Evolutionary conservation across 768 basidiomycete species (phyloP), one percentile per base, ranked within the genome.

Genomic region (Mrakia gelida): DNA sequence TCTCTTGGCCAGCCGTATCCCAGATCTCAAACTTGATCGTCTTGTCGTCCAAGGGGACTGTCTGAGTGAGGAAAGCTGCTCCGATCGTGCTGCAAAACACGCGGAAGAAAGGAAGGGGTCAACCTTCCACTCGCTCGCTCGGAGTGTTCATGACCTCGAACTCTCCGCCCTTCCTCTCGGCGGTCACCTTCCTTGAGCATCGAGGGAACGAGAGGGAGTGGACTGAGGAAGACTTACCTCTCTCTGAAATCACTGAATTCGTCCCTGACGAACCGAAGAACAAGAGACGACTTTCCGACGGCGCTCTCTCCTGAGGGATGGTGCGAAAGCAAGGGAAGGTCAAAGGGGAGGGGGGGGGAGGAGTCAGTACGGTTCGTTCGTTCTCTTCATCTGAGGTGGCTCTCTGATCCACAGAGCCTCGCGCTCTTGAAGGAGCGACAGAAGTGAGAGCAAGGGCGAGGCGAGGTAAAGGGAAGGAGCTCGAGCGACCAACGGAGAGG

Each of bases 1-100:
- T 90, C 85, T 90, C 85, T 86, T 96, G 94, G 45, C 94, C 94
- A 61, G 94, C 94, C 56, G 94, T 96, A 86, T 96, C 94, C 94
- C 76, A 77, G 8, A 77, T 70, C 59, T 54, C 75, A 43, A 99
- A 98, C 88, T 98, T 98, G 83, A 99, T 93, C 32, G 91, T 91
- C 32, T 92, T 92, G 80, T 95, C 92, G 71, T 95, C 92, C 59
- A 97, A 88, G 18, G 90, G 91, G 45, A 98, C 93, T 4, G 95
- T 97, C 85, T 98, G 96, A n/a, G 97, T 98, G 81, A 99, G 85
- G 88, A 99, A 99, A 52, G 96, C 96, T 79, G 96, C 96, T 94
- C 38, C 38, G 38, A 38, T 38, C 38, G 38, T 38, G 38, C 38
- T 38, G 38, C 38, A 38, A 8, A 38, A 8, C 3, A 3, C 4